These are phyloP conservation scores for Bryum argenteum DNA, from an alignment of 225 moss, liverwort and hornwort species.

Conservation along the genomic window DNA sequence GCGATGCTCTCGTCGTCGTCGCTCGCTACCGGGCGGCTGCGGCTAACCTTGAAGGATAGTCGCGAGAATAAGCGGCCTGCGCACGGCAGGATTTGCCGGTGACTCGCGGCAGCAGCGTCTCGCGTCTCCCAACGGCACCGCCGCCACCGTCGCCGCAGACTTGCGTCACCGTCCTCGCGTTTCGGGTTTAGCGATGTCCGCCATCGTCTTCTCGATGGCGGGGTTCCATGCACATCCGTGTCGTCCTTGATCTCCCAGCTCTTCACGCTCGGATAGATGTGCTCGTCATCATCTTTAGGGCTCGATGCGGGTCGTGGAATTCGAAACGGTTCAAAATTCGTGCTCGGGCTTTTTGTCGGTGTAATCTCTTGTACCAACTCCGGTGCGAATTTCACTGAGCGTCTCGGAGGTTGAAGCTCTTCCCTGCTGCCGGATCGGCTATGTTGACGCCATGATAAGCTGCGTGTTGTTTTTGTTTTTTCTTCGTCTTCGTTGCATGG, in stretches of 20 bases:
- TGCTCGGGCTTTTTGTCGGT: not conserved
- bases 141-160: constrained; percentile 35
- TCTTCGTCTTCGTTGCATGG: constrained; percentile 23
- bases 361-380: constrained; percentile 28
- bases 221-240: not conserved
- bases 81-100: constrained; percentile 36
- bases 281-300: constrained; percentile 52
- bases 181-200: constrained; percentile 1
- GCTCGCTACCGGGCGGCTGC: constrained; percentile 27
- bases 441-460: constrained; percentile 28
- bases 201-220: constrained; percentile 32
- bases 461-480: not conserved
- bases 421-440: constrained; percentile 38
- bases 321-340: constrained; percentile 1
- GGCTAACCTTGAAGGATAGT: constrained; percentile 43
- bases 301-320: constrained; percentile 16
- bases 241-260: constrained; percentile 65
- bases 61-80: constrained; percentile 50
- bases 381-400: constrained; percentile 42
- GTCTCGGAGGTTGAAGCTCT: constrained; percentile 20
- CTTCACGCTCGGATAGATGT: constrained; percentile 55
- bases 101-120: constrained; percentile 15
- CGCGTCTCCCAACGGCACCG: constrained; percentile 4
- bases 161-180: not conserved
- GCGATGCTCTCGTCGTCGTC: constrained; percentile 43